Base-by-base conservation (phyloP, 177 flowering plant genomes). In the Tripterygium wilfordii region DNA sequence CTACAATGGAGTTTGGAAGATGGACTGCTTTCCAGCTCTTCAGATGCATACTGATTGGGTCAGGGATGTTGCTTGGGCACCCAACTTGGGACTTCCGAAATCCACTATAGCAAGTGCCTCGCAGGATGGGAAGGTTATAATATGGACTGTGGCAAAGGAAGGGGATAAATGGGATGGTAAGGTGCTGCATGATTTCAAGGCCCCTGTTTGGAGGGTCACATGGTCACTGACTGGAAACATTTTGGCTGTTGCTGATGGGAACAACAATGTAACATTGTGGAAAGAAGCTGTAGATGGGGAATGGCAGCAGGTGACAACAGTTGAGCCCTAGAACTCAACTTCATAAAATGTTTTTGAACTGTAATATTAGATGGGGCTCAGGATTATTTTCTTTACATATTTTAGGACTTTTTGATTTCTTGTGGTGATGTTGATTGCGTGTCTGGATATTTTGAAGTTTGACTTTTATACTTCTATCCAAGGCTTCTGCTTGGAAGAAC, bases 1-100 rank as follows among this genome's bases (percentile, higher is more conserved):
- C n/a, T 33, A 33, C 37, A 33, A 33, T 33, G 37, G 37, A 3
- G 3, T 14, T 12, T 33, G 37, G 37, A 33, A 33, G n/a, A 33
- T 33, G 37, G 37, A 33, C n/a, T 33, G 37, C 37, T 33, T 33
- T 14, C 37, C 37, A 6, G 37, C 37, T 33, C 37, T 33, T 33
- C 37, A 33, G 14, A 33, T 6, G 8, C 37, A 33, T 15, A 33
- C 12, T 33, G 37, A 33, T 15, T 33, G 37, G 37, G 37, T 33
- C 3, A 33, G 37, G 37, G 37, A 33, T 33, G 37, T 33, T 5
- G 37, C 37, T 5, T 33, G 37, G 37, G 37, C 37, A 8, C 37
- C 37, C 37, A 33, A 33, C 37, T 33, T 33, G 37, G 37, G 37
- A 3, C 37, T 33, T 33, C 37, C 37, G 3, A 33, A 33, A 33